Evolutionary conservation across 2,329 filamentous ascomycete genomes (phyloP), one percentile per base, ranked within the genome.

Genomic region (Elsinoe perseae): DNA sequence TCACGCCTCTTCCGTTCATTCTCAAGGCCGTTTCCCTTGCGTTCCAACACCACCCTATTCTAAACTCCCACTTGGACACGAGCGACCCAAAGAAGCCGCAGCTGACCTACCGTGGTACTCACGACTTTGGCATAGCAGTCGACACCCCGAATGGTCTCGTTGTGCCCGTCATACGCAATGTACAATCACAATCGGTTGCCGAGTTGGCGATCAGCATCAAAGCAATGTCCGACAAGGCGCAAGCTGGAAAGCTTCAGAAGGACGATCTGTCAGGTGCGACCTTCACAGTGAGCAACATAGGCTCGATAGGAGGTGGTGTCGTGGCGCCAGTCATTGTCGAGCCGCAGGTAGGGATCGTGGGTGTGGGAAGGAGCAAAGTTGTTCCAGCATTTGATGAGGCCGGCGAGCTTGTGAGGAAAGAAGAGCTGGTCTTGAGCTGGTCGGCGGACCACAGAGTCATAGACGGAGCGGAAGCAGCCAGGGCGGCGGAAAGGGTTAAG

Each of bases 61-160:
- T 98, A 60, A 98, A 98, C 69, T 83, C 91, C 2, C 83, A 88
- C 58, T 81, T 98, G 21, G 89, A 96, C 64, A 78, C 75, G 1
- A 72, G 71, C 43, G 75, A 78, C 58, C 75, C 77, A 6, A 74
- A 75, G 55, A 92, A 88, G 65, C 90, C 92, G 0, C 80, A 80
- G 30, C 78, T 98, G 2, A 75, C 91, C 56, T 82, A 89, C 75
- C 87, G 91, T 57, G 81, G 82, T 54, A 84, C 87, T 66, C 93
- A 98, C 78, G 95, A 98, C 72, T 92, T 98, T 60, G 93, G 93
- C 59, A 80, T 98, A 30, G 93, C 93, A 57, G 93, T 98, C 80
- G 93, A 98, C 71, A 95, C 92, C 0, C 89, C 92, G 0, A 77
- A 79, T 5, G 93, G 93, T 2, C 82, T 98, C 0, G 74, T 98